Evolutionary conservation across 345 rosid genomes (phyloP).

Genomic region (Combretum micranthum): DNA sequence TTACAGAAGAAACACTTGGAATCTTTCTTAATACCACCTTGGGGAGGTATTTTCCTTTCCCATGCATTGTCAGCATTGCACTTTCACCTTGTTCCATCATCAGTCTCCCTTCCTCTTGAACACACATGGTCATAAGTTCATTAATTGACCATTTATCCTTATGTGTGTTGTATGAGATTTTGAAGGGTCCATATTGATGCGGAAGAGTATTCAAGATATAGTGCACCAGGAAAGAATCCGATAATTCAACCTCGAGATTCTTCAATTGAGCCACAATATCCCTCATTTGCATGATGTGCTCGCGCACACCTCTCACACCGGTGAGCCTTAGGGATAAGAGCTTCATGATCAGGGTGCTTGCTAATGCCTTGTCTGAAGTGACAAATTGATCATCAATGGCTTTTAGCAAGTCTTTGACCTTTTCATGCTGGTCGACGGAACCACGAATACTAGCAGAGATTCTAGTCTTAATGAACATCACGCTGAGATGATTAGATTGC

Average conservation of each 20-base stretch:
- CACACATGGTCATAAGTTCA: conserved; percentile 1
- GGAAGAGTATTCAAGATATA: background rate
- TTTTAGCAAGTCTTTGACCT: no score
- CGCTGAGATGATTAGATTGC: no score
- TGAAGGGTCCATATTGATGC: background rate
- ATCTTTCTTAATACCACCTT: background rate
- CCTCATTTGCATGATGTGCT: no score
- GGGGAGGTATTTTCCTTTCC: background rate
- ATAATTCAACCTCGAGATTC: background rate
- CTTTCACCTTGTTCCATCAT: background rate
- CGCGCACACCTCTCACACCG: no score
- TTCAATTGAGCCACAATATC: background rate
- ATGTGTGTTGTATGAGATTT: background rate
- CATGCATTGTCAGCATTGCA: background rate
- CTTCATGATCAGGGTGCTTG: no score
- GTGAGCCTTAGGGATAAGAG: no score
- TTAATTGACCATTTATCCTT: conserved; percentile 2
- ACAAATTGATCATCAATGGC: no score
- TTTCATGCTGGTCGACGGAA: no score
- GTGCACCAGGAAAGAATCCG: background rate
- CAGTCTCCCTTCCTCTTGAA: background rate
- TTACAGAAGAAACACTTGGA: background rate
- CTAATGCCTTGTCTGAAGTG: no score
- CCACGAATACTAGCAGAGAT: no score
- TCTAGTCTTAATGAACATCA: no score